Base-by-base conservation (phyloP, 2,329 filamentous ascomycete species). In the Xylariaceae sp. region DNA sequence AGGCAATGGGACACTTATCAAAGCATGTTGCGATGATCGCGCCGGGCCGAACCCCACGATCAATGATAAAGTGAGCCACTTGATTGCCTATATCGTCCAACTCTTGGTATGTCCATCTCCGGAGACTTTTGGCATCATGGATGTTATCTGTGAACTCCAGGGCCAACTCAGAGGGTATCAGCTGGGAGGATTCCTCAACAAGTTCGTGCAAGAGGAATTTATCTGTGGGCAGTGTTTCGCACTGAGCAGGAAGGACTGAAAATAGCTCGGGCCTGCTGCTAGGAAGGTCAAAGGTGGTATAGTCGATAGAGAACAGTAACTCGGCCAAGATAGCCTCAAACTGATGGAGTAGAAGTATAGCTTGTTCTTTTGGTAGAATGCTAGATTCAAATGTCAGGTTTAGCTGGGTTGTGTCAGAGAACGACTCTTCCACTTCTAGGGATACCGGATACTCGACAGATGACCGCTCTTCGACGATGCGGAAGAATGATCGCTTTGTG, bases 1-100 rank as follows among this genome's bases (percentile, higher is more conserved):
- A 92, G 0, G 90, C 91, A 69, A 93, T 88, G 0, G 91, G 87
- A 61, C 88, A 92, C 70, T 96, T 96, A 58, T 91, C 85, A 67
- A 95, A 95, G 69, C 88, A 91, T 7, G 93, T 80, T 0, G 85
- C 90, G 18, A 96, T 78, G 3, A 92, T 84, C 30, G 76, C 76
- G 0, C 89, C 87, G 0, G 82, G 76, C 0, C 71, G 62, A 0
- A 84, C 73, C 2, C 78, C 80, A 17, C 78, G 72, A 0, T 72
- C 65, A 1, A 77, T 69, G 1, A 96, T 75, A 10, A 92, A 71
- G 56, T 87, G 79, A 0, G 90, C 89, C 13, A 95, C 80, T 63
- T 80, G 81, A 67, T 95, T 92, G 0, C 88, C 89, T 65, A 87
- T 82, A 0, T 78, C 69, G 65, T 96, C 76, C 0, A 97, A 77